phyloP scores from a whole-genome alignment of 345 rosid species.

The Populus ilicifolia region DNA sequence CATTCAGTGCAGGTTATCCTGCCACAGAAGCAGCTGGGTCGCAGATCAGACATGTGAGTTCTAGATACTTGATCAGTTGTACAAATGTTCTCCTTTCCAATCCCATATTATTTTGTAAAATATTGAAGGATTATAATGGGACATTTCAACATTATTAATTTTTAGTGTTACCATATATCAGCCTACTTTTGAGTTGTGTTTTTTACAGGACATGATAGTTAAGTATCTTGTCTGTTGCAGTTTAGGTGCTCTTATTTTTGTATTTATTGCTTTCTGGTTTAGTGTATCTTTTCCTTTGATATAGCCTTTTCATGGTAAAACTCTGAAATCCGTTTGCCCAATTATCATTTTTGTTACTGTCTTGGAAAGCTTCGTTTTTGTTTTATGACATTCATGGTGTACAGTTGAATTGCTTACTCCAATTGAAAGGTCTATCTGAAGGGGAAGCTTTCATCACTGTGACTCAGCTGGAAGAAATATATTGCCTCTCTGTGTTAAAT shows the following conservation, averaged over 20 bases:
- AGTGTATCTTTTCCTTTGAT: background rate
- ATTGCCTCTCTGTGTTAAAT: background rate
- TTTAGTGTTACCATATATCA: background rate
- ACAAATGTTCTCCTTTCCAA: background rate
- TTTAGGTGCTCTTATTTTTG: background rate
- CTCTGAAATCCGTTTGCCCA: background rate
- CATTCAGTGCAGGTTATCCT: constrained; percentile 90
- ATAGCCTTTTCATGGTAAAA: background rate
- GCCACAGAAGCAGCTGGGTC: constrained; percentile 95
- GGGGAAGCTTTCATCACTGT: background rate
- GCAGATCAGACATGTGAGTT: constrained; percentile 81
- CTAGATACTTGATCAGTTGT: background rate
- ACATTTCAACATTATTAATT: background rate
- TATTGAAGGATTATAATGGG: background rate
- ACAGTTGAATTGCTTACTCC: background rate
- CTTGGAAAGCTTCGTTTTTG: background rate
- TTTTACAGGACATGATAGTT: background rate
- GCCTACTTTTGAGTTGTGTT: background rate
- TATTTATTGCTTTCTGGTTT: background rate
- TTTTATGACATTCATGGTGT: background rate
- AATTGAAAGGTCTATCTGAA: background rate
- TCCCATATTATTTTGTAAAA: background rate
- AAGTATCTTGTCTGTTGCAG: background rate
- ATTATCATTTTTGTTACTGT: background rate
- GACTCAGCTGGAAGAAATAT: background rate